These are phyloP conservation scores for Cardamine resedifolia DNA, from an alignment of 345 rosid species.

Conservation along the genomic window DNA sequence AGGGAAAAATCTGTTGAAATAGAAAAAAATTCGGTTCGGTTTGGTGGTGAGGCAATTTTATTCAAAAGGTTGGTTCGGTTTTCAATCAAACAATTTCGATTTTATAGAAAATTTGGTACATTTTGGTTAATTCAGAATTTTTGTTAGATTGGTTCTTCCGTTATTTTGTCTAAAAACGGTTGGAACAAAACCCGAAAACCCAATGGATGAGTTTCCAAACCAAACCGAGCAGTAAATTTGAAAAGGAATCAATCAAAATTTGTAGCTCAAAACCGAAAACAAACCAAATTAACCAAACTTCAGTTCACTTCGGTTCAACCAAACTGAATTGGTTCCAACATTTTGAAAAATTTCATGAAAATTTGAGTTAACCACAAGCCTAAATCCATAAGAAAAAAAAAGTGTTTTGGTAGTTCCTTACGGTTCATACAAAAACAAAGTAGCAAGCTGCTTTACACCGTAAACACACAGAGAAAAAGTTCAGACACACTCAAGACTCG, in stretches of 20 bases:
- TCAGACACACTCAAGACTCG: not conserved
- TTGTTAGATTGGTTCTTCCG: no score
- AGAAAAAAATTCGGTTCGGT: no score
- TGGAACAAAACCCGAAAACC: not conserved
- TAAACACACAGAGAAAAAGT: not conserved
- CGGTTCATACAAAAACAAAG: constrained; percentile 16
- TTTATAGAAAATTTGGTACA: not conserved
- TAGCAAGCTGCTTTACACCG: constrained; percentile 18
- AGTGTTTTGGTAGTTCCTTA: not conserved
- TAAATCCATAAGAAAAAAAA: not conserved
- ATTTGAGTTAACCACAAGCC: not conserved
- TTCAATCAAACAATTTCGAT: no score
- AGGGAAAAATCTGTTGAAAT: no score
- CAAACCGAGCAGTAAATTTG: no score
- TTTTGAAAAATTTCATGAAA: not conserved
- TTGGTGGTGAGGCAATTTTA: no score
- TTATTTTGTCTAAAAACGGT: not conserved
- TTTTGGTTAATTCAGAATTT: no score
- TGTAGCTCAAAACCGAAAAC: no score
- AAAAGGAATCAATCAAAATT: no score
- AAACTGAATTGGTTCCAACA: not conserved
- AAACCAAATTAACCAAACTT: no score
- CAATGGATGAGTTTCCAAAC: no score
- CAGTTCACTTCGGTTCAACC: no score
- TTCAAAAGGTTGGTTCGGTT: not conserved